Base-by-base conservation (phyloP, 371 early-diverging fungal genomes). In the Cladochytrium tenue region DNA sequence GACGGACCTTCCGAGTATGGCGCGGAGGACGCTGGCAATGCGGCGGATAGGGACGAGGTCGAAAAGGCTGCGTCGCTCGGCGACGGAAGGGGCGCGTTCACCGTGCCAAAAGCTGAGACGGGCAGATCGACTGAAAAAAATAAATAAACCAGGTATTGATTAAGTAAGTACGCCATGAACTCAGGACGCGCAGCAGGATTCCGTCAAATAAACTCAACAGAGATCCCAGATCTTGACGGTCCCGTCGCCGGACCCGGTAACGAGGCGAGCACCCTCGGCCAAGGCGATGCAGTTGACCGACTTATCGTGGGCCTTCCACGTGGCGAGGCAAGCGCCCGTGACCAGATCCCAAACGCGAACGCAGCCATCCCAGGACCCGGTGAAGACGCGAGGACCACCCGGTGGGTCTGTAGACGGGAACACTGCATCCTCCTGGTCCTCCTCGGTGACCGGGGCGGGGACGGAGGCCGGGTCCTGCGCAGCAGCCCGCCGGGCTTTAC, bases 141-240 rank as follows among this genome's bases (percentile, higher is more conserved):
- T n/a, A n/a, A n/a, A n/a, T n/a, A n/a, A n/a, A n/a, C n/a, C n/a
- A n/a, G n/a, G n/a, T n/a, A n/a, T n/a, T n/a, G n/a, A n/a, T n/a
- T n/a, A n/a, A n/a, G n/a, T n/a, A n/a, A n/a, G n/a, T n/a, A n/a
- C n/a, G n/a, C n/a, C n/a, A n/a, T n/a, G n/a, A n/a, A n/a, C n/a
- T n/a, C 53, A 26, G 32, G 28, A 27, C 25, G 23, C 5, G 3
- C 2, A 63, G 28, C 30, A 27, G 7, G n/a, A 27, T n/a, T n/a
- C n/a, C 1, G 28, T 23, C 5, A 51, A 60, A 30, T 5, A 53
- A 35, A 66, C 25, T 56, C 62, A 61, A 73, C 75, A 51, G 28
- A 75, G 43, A 33, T 72, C 63, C 70, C 69, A 76, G 32, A 51
- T 53, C 61, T 76, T 76, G 62, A 76, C 65, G 2, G 36, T 53